phyloP scores from a whole-genome alignment of 331 rosid genomes.

The Acacia pycnantha region DNA sequence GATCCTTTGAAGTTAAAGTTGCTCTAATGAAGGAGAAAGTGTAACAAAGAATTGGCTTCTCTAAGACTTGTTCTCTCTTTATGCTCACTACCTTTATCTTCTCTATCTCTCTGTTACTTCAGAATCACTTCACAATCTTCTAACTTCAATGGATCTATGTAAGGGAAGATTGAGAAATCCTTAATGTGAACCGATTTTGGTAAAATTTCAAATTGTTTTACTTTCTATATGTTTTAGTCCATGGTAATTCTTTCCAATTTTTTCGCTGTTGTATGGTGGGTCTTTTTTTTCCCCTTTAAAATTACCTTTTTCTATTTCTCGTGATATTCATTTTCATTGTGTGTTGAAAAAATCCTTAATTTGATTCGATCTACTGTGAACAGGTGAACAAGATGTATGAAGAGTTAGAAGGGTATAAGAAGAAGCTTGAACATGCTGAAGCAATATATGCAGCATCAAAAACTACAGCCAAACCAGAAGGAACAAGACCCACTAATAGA shows the following conservation, averaged over 20 bases:
- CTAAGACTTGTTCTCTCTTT: neutral
- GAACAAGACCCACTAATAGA: constrained; percentile 68
- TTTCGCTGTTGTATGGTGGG: neutral
- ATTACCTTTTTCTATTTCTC: neutral
- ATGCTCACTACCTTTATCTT: neutral
- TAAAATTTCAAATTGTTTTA: neutral
- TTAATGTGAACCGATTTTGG: neutral
- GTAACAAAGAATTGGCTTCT: neutral
- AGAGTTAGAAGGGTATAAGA: constrained; percentile 69
- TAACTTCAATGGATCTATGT: neutral
- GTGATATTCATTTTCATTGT: neutral
- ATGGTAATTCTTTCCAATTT: neutral
- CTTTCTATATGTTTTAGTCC: neutral
- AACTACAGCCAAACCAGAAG: constrained; percentile 67
- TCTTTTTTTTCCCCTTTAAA: neutral
- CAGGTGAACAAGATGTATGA: constrained; percentile 71
- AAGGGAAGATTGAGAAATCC: neutral
- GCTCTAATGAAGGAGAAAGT: neutral
- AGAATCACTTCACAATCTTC: neutral
- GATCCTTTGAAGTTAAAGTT: neutral
- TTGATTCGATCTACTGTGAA: constrained; percentile 18
- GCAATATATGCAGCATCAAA: constrained; percentile 57
- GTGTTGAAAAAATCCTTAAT: neutral
- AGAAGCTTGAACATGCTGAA: constrained; percentile 82
- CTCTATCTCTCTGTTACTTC: neutral